Evolutionary conservation across 306 rosid genomes (phyloP).

Genomic region (Pyrus bretschneideri): DNA sequence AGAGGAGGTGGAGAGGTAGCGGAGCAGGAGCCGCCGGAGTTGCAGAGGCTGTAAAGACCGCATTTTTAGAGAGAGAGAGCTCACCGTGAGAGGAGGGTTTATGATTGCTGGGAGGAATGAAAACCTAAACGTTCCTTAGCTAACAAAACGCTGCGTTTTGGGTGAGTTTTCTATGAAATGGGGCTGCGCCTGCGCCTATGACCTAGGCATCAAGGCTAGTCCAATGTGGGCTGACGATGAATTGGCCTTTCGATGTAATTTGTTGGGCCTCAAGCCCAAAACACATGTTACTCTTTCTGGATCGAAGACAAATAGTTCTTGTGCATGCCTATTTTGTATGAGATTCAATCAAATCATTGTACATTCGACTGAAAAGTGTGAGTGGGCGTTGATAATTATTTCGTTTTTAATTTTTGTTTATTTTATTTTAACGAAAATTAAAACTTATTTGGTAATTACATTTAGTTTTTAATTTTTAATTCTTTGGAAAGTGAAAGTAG

Average conservation of each 20-base stretch:
- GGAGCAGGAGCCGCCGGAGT: conserved; percentile 48
- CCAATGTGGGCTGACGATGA: background rate
- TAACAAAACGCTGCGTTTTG: background rate
- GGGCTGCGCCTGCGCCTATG: background rate
- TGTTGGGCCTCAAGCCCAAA: background rate
- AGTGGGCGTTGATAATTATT: too few relatives aligned
- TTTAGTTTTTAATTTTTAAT: too few relatives aligned
- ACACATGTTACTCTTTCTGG: background rate
- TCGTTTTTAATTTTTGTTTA: too few relatives aligned
- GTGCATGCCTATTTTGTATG: too few relatives aligned
- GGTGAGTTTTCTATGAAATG: background rate
- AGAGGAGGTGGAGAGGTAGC: conserved; percentile 25
- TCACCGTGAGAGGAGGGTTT: background rate
- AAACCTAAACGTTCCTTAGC: conserved; percentile 1
- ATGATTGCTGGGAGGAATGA: background rate
- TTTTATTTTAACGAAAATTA: too few relatives aligned
- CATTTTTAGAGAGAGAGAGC: conserved; percentile 25
- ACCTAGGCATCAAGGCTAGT: too few relatives aligned
- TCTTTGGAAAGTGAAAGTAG: too few relatives aligned
- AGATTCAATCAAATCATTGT: too few relatives aligned
- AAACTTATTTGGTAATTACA: fast-evolving
- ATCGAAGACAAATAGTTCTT: too few relatives aligned
- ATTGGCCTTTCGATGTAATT: background rate
- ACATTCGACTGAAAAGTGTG: too few relatives aligned
- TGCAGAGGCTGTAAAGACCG: conserved; percentile 52